Base-by-base conservation (phyloP, 2,329 filamentous ascomycete species). In the Bisporella sp. region DNA sequence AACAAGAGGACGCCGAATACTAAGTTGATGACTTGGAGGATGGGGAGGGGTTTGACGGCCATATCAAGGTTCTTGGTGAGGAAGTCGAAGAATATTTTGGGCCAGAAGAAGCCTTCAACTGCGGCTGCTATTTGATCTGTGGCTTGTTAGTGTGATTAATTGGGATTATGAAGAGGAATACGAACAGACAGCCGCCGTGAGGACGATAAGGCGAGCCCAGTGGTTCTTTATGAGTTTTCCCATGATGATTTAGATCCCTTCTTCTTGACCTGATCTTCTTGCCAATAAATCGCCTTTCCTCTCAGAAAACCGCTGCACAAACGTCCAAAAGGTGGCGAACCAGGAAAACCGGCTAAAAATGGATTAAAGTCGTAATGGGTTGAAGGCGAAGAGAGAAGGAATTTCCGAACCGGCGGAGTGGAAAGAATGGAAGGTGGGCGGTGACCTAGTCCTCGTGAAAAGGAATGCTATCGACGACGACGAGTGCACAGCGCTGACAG, bases 141-240 rank as follows among this genome's bases (percentile, higher is more conserved):
- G n/a, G 40, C 31, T 46, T 30, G 45, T 42, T 45, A 47, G 45
- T 45, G 13, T 40, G 33, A 28, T 8, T 35, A 41, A 55, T 46
- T 49, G 37, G 50, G 53, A 35, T 48, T 51, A 31, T 42, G 47
- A 42, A 49, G 46, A 56, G 31, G 11, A 31, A 35, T 13, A 13
- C 40, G 8, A 40, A 75, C 72, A 75, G 51, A 62, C 61, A 62
- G 89, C 85, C 37, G 93, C 89, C 31, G 88, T 89, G 67, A 99
- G 75, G 70, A 95, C 79, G 66, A 99, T 93, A 64, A 99, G 84
- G 54, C 93, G 86, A 61, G 90, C 93, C 89, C 89, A 96, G 76
- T 99, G 93, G 75, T 97, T 97, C 79, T 99, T 99, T 75, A 99
- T 97, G 67, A 99, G 84, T 72, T 86, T 93, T 70, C 93, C 93